Conservation (phyloP, 2,329 filamentous ascomycete genomes). For the Chrysoporthe austroafricana region DNA sequence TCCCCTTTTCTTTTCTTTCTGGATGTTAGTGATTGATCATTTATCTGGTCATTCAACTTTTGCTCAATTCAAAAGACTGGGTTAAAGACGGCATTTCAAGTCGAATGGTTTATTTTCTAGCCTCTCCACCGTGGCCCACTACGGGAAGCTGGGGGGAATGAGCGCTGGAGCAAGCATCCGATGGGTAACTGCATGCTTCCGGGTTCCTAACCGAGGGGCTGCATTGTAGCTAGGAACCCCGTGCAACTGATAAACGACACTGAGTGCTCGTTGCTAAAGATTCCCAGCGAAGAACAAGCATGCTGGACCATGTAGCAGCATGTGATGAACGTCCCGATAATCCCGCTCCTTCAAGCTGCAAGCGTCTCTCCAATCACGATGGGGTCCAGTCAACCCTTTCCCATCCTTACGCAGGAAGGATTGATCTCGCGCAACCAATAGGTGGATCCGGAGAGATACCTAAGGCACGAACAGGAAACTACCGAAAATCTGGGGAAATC, state of each 20-base stretch:
- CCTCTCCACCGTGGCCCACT: background rate
- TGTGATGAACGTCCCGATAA: background rate
- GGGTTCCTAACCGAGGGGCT: constrained; percentile 8
- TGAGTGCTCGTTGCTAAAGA: background rate
- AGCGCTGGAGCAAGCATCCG: background rate
- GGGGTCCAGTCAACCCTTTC: background rate
- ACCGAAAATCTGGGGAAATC: constrained; percentile 2
- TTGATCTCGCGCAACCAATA: too few relatives aligned
- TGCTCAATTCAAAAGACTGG: too few relatives aligned
- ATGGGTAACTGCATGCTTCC: constrained; percentile 1
- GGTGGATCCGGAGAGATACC: too few relatives aligned
- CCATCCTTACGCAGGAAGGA: background rate
- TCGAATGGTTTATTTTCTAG: too few relatives aligned
- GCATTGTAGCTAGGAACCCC: background rate
- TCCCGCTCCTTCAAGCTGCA: background rate
- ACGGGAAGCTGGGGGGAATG: background rate
- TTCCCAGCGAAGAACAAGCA: background rate
- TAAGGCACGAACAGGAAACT: background rate
- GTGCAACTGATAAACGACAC: background rate
- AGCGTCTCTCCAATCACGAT: too few relatives aligned
- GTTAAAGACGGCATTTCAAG: too few relatives aligned
- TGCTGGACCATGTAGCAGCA: background rate
- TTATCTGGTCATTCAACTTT: too few relatives aligned
- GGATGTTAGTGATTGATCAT: too few relatives aligned
- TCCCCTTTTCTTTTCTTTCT: too few relatives aligned